These are phyloP conservation scores for Hordeum pubiflorum DNA, from an alignment of 202 grass and related monocot genomes.

Conservation along the genomic window DNA sequence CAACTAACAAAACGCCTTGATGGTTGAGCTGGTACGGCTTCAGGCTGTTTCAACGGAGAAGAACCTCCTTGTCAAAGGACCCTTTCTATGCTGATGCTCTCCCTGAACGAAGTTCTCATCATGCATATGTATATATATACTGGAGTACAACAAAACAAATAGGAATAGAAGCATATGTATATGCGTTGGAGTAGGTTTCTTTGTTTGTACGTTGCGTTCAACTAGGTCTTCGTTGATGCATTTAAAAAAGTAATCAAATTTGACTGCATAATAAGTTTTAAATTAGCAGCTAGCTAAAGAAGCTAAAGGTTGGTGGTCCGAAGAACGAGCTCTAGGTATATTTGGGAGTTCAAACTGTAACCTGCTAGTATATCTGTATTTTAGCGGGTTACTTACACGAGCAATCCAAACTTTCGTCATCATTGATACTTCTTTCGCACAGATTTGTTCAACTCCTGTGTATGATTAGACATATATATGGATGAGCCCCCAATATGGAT, in stretches of 20 bases:
- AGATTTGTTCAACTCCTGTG: conserved; percentile 21
- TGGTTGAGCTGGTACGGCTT: neutral
- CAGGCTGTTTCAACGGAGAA: conserved; percentile 24
- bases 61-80: neutral
- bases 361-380: neutral
- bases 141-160: neutral
- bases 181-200: neutral
- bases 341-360: neutral
- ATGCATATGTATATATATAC: neutral
- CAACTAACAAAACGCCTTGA: neutral
- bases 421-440: neutral
- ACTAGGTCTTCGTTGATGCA: neutral
- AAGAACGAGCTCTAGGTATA: neutral
- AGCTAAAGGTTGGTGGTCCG: neutral
- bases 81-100: neutral
- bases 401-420: neutral
- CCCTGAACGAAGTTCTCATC: neutral
- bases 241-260: neutral
- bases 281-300: neutral
- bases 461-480: neutral
- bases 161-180: neutral
- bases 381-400: neutral
- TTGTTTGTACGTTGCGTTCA: neutral
- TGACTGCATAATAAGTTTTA: neutral
- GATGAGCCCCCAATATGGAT: too few species aligned